Percentiles rank a stretch among this genome's conserved stretches.
Evolutionary conservation across 805 yeast species (phyloP).

Genomic region (Wickerhamomyces chambardii): DNA sequence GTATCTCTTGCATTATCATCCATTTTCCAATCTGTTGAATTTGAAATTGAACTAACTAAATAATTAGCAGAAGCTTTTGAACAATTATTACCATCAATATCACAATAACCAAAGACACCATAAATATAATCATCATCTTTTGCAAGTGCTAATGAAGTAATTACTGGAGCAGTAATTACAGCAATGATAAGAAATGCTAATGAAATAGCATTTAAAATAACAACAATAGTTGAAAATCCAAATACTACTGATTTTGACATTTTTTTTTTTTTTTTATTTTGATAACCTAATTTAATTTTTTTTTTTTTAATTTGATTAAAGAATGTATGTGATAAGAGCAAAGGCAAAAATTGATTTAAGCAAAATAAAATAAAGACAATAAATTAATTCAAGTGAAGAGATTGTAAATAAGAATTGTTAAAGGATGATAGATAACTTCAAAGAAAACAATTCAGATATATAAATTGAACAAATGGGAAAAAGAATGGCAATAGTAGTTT

Average conservation of each 20-base stretch:
- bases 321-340: no score
- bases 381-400: no score
- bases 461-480: no score
- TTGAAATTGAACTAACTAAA: conserved; percentile 19
- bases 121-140: conserved; percentile 34
- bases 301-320: no score
- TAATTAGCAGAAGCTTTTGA: conserved; percentile 34
- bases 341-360: no score
- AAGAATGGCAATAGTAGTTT: no score
- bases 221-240: conserved; percentile 30
- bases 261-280: no score
- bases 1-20: conserved; percentile 34
- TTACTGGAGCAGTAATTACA: conserved; percentile 54
- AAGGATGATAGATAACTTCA: no score
- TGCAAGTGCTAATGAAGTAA: conserved; percentile 38
- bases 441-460: no score
- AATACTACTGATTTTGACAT: conserved; percentile 20
- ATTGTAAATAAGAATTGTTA: no score
- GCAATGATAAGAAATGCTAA: conserved; percentile 57
- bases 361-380: no score
- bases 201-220: conserved; percentile 39
- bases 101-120: conserved; percentile 67
- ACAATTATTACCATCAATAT: conserved; percentile 23
- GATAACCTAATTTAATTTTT: no score
- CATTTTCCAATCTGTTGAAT: conserved; percentile 39